Base-by-base conservation (phyloP, 768 basidiomycete genomes). In the Russula olivacea region DNA sequence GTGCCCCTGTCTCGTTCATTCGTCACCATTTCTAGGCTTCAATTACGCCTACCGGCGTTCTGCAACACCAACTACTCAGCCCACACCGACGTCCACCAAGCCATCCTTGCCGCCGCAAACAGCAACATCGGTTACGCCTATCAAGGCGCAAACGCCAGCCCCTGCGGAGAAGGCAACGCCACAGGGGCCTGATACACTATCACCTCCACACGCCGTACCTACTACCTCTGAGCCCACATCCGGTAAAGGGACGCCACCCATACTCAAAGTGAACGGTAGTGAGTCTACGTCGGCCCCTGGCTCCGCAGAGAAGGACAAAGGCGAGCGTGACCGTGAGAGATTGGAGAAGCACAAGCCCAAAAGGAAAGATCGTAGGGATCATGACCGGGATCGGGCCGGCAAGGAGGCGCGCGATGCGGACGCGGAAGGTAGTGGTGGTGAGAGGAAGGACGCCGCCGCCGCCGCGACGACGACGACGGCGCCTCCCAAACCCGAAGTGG, bases 41-140 rank as follows among this genome's bases (percentile, higher is more conserved):
- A 97, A 98, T 76, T 99, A 93, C 68, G 91, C 91, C 2, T 96
- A 96, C 74, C 87, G 94, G 63, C 86, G 89, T 59, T 85, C 85
- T 5, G 82, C 86, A 36, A 83, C 75, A 3, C 76, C 80, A 2
- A 75, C 76, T 8, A 80, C 85, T 23, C 76, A 76, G 2, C 79
- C 82, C 21, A 88, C 86, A 0, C 85, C 88, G 4, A 83, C 77
- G 69, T 82, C 86, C 7, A 73, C 79, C 7, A 78, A 79, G 1
- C 80, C 83, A 15, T 74, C 81, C 5, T 76, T 87, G 21, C 84
- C 77, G 45, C 74, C 63, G 47, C 72, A 66, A 74, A 75, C 74
- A 28, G 71, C 72, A 38, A 67, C 74, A 21, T 70, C 76, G 64
- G 51, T 70, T 72, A 76, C 68, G 15, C 60, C 61, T n/a, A 70